Percentiles rank a stretch among this genome's conserved stretches.
phyloP scores from a whole-genome alignment of 2,329 filamentous ascomycete species.

The Penicillium palitans region DNA sequence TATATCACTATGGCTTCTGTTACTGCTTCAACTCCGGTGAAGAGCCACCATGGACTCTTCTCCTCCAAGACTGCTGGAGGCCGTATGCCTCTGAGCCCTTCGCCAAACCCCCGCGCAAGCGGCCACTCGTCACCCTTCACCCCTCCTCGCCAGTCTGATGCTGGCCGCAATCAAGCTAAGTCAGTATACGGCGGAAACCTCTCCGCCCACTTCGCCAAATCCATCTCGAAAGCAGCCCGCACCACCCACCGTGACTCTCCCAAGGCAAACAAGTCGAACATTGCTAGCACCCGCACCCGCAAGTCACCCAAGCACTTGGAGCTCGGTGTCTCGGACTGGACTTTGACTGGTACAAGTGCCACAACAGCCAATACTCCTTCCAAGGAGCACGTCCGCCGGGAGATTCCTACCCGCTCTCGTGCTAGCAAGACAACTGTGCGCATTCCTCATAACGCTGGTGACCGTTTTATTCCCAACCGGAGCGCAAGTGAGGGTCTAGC shows the following conservation, averaged over 20 bases:
- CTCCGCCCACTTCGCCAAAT: conserved; percentile 74
- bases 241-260: conserved; percentile 78
- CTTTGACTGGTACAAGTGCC: conserved; percentile 78
- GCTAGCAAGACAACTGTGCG: conserved; percentile 72
- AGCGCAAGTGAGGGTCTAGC: conserved; percentile 83
- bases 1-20: conserved; percentile 72
- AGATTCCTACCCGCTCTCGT: conserved; percentile 53
- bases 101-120: conserved; percentile 63
- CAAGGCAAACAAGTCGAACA: conserved; percentile 99
- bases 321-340: conserved; percentile 88
- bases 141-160: conserved; percentile 62
- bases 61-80: conserved; percentile 89
- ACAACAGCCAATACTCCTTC: conserved; percentile 58
- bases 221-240: conserved; percentile 41
- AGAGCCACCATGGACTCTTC: conserved; percentile 92
- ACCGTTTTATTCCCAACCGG: conserved; percentile 96
- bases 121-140: conserved; percentile 73
- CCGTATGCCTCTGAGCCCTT: conserved; percentile 91
- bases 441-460: conserved; percentile 67
- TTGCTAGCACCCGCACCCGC: conserved; percentile 55
- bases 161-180: conserved; percentile 58
- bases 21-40: conserved; percentile 84
- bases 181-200: conserved; percentile 80
- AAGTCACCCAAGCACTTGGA: conserved; percentile 84
- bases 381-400: conserved; percentile 58